Percentiles rank a stretch among this genome's conserved stretches.
Evolutionary conservation across 495 filamentous ascomycete species (phyloP).

Genomic region (Gamarada debralockiae): DNA sequence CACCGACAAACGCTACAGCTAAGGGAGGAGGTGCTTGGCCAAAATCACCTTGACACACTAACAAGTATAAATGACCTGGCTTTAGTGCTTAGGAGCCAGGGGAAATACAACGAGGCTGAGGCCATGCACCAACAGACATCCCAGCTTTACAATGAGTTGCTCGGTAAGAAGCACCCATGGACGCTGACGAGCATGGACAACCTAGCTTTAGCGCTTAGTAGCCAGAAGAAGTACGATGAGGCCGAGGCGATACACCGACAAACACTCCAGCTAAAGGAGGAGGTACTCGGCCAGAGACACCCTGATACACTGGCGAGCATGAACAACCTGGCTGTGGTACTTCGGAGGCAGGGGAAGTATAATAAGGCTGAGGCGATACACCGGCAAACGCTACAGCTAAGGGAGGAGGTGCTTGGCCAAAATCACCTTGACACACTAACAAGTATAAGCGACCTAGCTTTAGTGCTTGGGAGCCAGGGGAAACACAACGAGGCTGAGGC

Average conservation of each 20-base stretch:
- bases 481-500: constrained; percentile 33
- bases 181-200: too few relatives aligned
- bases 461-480: constrained; percentile 20
- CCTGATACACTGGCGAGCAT: too few relatives aligned
- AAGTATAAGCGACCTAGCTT: constrained; percentile 11
- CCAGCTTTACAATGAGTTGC: constrained; percentile 16
- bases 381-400: not conserved
- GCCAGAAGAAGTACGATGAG: constrained; percentile 30
- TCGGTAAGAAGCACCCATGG: constrained; percentile 27
- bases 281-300: too few relatives aligned
- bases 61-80: constrained; percentile 13
- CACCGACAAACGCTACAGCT: constrained; percentile 14
- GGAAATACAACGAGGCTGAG: constrained; percentile 34
- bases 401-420: constrained; percentile 2
- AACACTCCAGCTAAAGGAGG: constrained; percentile 12
- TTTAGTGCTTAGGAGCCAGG: constrained; percentile 15
- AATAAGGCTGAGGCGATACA: constrained; percentile 5
- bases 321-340: too few relatives aligned
- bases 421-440: constrained; percentile 15
- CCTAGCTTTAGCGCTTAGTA: constrained; percentile 5
- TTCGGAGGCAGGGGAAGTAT: too few relatives aligned
- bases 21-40: constrained; percentile 9
- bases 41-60: constrained; percentile 15
- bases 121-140: constrained; percentile 21
- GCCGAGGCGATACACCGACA: constrained; percentile 25